Conservation (phyloP, 768 basidiomycete genomes). For the Collybia sordida region DNA sequence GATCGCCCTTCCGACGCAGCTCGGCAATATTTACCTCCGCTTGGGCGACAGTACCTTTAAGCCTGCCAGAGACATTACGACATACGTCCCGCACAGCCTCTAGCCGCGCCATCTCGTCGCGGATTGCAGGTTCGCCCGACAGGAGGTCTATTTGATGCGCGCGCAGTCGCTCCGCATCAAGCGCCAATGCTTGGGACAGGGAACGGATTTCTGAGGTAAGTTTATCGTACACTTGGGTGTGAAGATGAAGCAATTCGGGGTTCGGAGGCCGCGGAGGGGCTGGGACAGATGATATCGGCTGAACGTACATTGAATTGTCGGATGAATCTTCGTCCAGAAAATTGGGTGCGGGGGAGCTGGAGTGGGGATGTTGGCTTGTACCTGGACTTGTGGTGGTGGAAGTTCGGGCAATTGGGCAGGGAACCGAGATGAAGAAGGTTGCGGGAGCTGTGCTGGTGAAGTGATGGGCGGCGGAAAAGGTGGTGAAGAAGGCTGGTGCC, state of each 20-base stretch:
- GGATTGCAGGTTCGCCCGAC: slow-evolving; percentile 89
- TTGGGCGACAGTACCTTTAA: slow-evolving; percentile 59
- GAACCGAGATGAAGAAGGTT: no score
- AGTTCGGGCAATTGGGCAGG: no score
- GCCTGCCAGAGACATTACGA: slow-evolving; percentile 67
- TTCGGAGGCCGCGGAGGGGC: slow-evolving; percentile 85
- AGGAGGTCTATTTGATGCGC: slow-evolving; percentile 83
- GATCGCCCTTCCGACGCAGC: slow-evolving; percentile 80
- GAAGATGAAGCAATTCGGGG: slow-evolving; percentile 83
- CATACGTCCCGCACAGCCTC: slow-evolving; percentile 94
- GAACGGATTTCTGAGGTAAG: slow-evolving; percentile 70
- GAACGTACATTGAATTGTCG: slow-evolving; percentile 22
- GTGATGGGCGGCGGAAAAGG: no score
- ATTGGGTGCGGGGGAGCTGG: slow-evolving; percentile 34
- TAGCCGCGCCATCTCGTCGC: slow-evolving; percentile 93
- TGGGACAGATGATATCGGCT: slow-evolving; percentile 18
- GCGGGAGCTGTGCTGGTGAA: no score
- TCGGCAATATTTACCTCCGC: slow-evolving; percentile 78
- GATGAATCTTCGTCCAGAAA: slow-evolving; percentile 64
- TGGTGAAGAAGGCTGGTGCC: no score
- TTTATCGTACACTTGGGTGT: slow-evolving; percentile 74
- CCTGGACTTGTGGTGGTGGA: slow-evolving; percentile 1
- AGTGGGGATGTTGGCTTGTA: slow-evolving; percentile 15
- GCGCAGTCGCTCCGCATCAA: slow-evolving; percentile 74
- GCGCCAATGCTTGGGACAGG: slow-evolving; percentile 59